Percentiles rank a stretch among this genome's conserved stretches.
Conservation (phyloP, 2,329 filamentous ascomycete species). For the Hortaea sp. region DNA sequence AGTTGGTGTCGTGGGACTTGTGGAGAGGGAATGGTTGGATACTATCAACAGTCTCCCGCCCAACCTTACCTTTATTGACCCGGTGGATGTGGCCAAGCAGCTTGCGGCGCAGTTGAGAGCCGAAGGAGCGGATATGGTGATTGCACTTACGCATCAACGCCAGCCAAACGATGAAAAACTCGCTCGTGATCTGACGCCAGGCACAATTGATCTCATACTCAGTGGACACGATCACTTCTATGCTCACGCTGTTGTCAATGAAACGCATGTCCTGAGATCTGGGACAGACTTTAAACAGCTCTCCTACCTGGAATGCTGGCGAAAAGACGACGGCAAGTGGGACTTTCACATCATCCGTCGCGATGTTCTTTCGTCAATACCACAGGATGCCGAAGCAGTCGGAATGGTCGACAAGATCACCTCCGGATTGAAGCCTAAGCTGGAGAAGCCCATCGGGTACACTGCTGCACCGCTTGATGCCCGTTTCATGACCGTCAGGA, state of each 20-base stretch:
- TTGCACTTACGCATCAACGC: conserved; percentile 75
- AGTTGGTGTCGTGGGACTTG: conserved; percentile 74
- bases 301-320: conserved; percentile 72
- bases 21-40: conserved; percentile 78
- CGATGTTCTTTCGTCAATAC: conserved; percentile 60
- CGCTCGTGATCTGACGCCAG: conserved; percentile 58
- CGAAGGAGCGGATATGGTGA: conserved; percentile 70
- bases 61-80: conserved; percentile 70
- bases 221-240: conserved; percentile 91
- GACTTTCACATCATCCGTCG: conserved; percentile 60
- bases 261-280: conserved; percentile 73
- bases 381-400: conserved; percentile 51
- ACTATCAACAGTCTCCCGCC: conserved; percentile 82
- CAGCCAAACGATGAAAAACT: conserved; percentile 86
- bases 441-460: conserved; percentile 76
- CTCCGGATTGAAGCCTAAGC: conserved; percentile 60
- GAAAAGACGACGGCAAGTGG: conserved; percentile 47
- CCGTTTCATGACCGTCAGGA: conserved; percentile 72
- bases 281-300: conserved; percentile 89
- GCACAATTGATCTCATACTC: conserved; percentile 68
- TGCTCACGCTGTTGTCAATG: conserved; percentile 64
- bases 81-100: conserved; percentile 63
- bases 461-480: conserved; percentile 75
- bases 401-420: conserved; percentile 60
- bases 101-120: conserved; percentile 62